Conservation (phyloP, 495 filamentous ascomycete species). For the Filosporella fistucella region DNA sequence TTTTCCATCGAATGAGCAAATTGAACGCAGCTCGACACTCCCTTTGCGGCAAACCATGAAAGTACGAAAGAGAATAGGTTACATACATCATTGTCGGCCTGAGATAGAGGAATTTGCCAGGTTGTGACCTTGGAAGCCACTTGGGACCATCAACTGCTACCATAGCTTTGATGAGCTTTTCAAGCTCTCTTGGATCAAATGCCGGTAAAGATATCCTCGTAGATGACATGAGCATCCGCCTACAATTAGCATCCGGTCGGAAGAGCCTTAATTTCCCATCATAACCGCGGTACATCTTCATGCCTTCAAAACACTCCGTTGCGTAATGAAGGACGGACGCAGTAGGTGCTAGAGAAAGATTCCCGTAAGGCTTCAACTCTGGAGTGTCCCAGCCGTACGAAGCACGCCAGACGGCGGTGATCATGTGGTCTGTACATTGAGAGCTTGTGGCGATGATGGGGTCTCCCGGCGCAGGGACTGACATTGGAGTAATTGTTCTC, state of each 20-base stretch:
- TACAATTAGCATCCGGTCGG: constrained; percentile 72
- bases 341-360: constrained; percentile 76
- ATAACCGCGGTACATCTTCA: constrained; percentile 81
- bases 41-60: too few relatives aligned
- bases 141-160: constrained; percentile 65
- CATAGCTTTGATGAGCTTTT: constrained; percentile 69
- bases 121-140: constrained; percentile 71
- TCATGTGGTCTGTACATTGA: constrained; percentile 85
- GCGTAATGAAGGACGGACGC: constrained; percentile 88
- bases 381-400: constrained; percentile 71
- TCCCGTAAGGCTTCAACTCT: constrained; percentile 73
- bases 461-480: constrained; percentile 58
- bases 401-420: constrained; percentile 67
- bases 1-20: too few relatives aligned
- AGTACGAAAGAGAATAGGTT: too few relatives aligned
- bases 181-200: constrained; percentile 66
- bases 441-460: constrained; percentile 40
- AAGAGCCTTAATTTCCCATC: constrained; percentile 83
- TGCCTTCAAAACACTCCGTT: constrained; percentile 87
- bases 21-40: too few relatives aligned
- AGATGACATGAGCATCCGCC: constrained; percentile 67
- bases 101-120: constrained; percentile 68
- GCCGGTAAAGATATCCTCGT: constrained; percentile 72
- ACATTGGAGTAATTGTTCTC: constrained; percentile 58
- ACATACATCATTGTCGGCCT: constrained; percentile 87